Conservation (phyloP, 192 early-diverging fungal genomes). For the Podila epigama region DNA sequence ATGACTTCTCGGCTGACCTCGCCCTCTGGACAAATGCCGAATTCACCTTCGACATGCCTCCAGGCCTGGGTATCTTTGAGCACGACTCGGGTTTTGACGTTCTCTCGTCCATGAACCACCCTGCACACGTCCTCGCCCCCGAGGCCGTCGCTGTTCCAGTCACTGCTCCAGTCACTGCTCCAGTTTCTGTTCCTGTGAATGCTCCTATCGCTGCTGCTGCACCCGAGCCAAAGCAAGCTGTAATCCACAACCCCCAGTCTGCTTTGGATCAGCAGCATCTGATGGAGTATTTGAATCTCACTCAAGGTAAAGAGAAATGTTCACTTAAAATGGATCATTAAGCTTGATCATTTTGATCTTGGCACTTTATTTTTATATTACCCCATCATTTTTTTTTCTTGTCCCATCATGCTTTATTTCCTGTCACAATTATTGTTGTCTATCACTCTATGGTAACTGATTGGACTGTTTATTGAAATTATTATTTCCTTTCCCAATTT, state of each 20-base stretch:
- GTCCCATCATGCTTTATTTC: neutral
- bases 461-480: neutral
- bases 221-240: neutral
- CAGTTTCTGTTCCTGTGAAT: neutral
- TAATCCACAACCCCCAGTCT: constrained; percentile 36
- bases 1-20: constrained; percentile 73
- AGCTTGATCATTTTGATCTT: neutral
- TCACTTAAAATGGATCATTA: neutral
- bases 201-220: neutral
- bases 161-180: neutral
- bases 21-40: constrained; percentile 74
- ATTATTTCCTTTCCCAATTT: neutral
- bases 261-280: constrained; percentile 45
- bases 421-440: too few relatives aligned
- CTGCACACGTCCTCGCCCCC: constrained; percentile 5
- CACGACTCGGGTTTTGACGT: constrained; percentile 46
- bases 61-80: constrained; percentile 62
- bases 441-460: too few relatives aligned
- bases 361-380: neutral
- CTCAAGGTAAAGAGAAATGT: constrained; percentile 27
- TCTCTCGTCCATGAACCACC: constrained; percentile 35
- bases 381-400: neutral
- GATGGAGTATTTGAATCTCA: constrained; percentile 49
- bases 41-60: constrained; percentile 71
- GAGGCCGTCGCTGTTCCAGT: neutral